A percentile compares a stretch with the other conserved stretches of the same genome.
phyloP scores from a whole-genome alignment of 306 rosid species.

The Cucurbita ficifolia region DNA sequence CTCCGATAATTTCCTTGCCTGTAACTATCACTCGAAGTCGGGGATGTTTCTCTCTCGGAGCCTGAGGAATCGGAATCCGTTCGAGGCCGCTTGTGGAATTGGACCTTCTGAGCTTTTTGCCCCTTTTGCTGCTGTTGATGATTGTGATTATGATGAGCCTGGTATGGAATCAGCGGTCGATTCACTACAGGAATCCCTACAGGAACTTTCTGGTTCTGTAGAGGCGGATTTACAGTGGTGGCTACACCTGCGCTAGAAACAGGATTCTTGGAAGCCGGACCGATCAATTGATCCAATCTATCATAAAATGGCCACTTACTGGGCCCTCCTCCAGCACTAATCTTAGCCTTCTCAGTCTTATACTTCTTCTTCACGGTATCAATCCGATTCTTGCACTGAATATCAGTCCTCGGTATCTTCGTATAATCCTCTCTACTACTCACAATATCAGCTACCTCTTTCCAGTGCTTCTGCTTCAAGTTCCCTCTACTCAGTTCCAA shows the following conservation, averaged over 20 bases:
- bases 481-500: conserved; percentile 88
- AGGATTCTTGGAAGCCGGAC: conserved; percentile 44
- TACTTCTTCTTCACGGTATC: conserved; percentile 96
- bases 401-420: conserved; percentile 63
- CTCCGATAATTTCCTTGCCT: conserved; percentile 31
- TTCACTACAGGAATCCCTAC: conserved; percentile 57
- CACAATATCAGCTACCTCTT: conserved; percentile 88
- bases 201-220: conserved; percentile 33
- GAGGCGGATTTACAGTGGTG: conserved; percentile 9
- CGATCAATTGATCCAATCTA: conserved; percentile 52
- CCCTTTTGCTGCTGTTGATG: conserved; percentile 17
- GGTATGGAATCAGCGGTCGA: conserved; percentile 28
- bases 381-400: conserved; percentile 94
- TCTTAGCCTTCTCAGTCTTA: conserved; percentile 76
- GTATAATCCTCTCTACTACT: conserved; percentile 56
- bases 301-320: conserved; percentile 81
- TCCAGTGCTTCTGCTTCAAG: conserved; percentile 97
- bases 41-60: conserved; percentile 35
- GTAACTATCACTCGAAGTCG: conserved; percentile 56
- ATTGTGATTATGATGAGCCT: conserved; percentile 13
- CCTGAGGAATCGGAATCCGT: conserved; percentile 20
- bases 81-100: conserved; percentile 25
- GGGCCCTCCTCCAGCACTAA: conserved; percentile 33
- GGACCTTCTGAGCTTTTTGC: conserved; percentile 30
- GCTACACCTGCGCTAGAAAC: conserved; percentile 11